These are phyloP conservation scores for Theileria annulata DNA, from an alignment of 169 alveolate species.

Conservation along the genomic window DNA sequence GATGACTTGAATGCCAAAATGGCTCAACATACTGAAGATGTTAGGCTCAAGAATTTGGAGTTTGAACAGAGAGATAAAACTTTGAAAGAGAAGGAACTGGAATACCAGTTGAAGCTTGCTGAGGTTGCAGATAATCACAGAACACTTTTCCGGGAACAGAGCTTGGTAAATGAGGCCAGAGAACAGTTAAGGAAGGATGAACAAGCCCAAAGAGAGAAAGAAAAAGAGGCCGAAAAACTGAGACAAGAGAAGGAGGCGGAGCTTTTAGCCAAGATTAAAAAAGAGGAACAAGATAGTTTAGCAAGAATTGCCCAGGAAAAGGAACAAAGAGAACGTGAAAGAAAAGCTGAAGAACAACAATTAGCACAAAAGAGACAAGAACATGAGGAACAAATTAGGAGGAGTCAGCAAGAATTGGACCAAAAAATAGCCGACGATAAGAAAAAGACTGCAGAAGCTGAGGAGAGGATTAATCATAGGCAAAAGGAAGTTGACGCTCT, in stretches of 20 bases:
- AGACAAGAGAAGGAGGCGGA: slow-evolving; percentile 4
- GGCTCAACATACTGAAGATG: not conserved
- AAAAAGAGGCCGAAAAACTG: slow-evolving; percentile 10
- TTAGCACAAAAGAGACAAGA: slow-evolving; percentile 1
- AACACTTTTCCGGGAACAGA: not conserved
- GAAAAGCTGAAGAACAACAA: slow-evolving; percentile 21
- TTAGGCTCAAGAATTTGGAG: not conserved
- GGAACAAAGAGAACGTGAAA: not conserved
- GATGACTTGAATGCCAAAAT: not conserved
- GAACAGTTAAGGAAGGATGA: slow-evolving; percentile 4
- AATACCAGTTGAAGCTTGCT: not conserved
- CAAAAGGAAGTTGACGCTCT: slow-evolving; percentile 33
- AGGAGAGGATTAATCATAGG: slow-evolving; percentile 9
- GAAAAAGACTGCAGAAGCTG: slow-evolving; percentile 41
- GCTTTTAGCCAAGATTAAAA: not conserved
- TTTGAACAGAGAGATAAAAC: slow-evolving; percentile 3
- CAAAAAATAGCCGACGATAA: slow-evolving; percentile 15
- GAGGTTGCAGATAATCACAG: slow-evolving; percentile 1
- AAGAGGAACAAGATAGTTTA: slow-evolving; percentile 8
- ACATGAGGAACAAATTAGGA: not conserved
- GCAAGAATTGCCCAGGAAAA: slow-evolving; percentile 4
- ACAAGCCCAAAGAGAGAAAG: slow-evolving; percentile 4
- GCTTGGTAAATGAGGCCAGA: not conserved
- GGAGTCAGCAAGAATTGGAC: not conserved
- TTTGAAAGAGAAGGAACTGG: slow-evolving; percentile 1